These are phyloP conservation scores for Thamnidium elegans DNA, from an alignment of 192 early-diverging fungal species.

Conservation along the genomic window DNA sequence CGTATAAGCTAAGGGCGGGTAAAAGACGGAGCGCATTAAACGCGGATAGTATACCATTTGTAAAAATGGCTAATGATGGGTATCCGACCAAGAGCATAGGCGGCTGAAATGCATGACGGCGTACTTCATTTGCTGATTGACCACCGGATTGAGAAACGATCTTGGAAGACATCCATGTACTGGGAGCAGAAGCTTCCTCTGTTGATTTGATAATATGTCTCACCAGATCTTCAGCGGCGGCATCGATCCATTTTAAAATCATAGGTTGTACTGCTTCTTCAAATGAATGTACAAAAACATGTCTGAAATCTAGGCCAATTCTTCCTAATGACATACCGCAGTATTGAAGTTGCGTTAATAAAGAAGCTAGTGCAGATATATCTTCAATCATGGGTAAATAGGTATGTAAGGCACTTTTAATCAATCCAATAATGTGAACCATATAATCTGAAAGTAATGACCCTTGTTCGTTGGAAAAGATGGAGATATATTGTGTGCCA, in stretches of 20 bases:
- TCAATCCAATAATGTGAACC: slow-evolving; percentile 41
- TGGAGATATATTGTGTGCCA: slow-evolving; percentile 74
- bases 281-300: slow-evolving; percentile 54
- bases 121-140: background rate
- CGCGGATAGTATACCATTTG: slow-evolving; percentile 59
- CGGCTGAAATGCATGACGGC: slow-evolving; percentile 42
- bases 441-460: slow-evolving; percentile 67
- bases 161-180: slow-evolving; percentile 45
- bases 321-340: slow-evolving; percentile 76
- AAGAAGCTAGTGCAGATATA: slow-evolving; percentile 54
- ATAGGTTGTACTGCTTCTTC: slow-evolving; percentile 59
- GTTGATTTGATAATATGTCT: slow-evolving; percentile 39
- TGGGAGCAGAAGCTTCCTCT: slow-evolving; percentile 33
- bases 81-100: slow-evolving; percentile 57
- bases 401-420: slow-evolving; percentile 38
- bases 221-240: slow-evolving; percentile 49
- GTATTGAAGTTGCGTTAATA: slow-evolving; percentile 78
- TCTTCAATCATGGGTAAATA: slow-evolving; percentile 60
- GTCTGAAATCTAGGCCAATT: slow-evolving; percentile 75
- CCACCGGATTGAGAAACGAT: background rate
- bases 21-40: slow-evolving; percentile 65
- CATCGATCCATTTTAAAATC: slow-evolving; percentile 45
- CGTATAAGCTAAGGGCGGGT: slow-evolving; percentile 44
- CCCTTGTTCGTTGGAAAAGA: slow-evolving; percentile 52
- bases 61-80: slow-evolving; percentile 62